Evolutionary conservation across 1,284 basidiomycete genomes (phyloP), one percentile per base, ranked within the genome.

Genomic region (Termitomyces sp.): DNA sequence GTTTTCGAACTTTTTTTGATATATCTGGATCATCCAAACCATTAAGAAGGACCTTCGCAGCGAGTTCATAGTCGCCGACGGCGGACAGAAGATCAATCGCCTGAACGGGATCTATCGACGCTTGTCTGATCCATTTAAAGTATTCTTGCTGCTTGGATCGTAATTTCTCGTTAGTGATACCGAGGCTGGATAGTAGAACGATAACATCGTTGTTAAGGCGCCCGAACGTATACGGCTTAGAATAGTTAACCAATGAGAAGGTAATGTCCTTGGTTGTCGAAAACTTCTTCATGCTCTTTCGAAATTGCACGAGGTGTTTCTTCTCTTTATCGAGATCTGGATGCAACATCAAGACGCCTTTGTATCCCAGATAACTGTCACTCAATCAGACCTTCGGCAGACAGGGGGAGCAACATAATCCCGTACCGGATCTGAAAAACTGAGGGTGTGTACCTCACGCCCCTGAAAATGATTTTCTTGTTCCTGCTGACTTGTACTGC

Each of bases 281-380:
- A 65, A 86, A 85, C 61, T 86, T 86, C 62, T 80, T 84, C 78
- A 84, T 84, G 63, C 83, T 85, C 55, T 79, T 77, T 15, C 83
- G 75, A 61, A 86, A 86, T 57, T 83, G 72, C 7, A 77, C 78
- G 1, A 79, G 68, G 49, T 77, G 70, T 43, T 70, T 63, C 49
- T 71, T 73, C 40, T 76, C 69, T 30, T 62, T 65, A 58, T 82
- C 78, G 28, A 85, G 68, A 13, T 74, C 67, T 0, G 81, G 82
- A 59, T 86, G 82, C 6, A 84, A 68, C 82, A 84, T 83, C 17
- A 85, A 66, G 3, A 86, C 84, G 10, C 83, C 83, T 69, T 84
- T 85, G 61, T 83, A 83, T 6, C 82, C 82, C 19, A 77, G 67
- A 60, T 83, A 86, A 57, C 82, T 59, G 12, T 12, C 15, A 13